A percentile compares a stretch with the other conserved stretches of the same genome.
Conservation (phyloP, 179 eudicot genomes). For the Dionaea muscipula region DNA sequence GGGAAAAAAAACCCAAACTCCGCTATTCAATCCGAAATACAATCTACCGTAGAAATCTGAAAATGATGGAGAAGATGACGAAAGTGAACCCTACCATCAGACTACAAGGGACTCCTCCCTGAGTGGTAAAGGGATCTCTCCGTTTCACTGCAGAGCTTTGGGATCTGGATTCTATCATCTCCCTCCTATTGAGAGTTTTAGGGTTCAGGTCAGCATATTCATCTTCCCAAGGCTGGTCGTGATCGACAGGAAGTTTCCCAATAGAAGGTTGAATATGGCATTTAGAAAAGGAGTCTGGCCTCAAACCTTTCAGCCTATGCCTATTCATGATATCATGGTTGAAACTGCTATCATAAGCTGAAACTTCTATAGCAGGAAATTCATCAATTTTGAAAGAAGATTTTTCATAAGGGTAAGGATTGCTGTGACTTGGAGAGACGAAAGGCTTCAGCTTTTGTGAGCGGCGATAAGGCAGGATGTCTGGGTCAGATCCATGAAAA, state of each 20-base stretch:
- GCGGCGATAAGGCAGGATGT: slow-evolving; percentile 3
- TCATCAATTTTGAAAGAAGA: slow-evolving; percentile 18
- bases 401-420: slow-evolving; percentile 13
- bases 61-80: neutral
- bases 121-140: slow-evolving; percentile 17
- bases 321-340: slow-evolving; percentile 12
- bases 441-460: slow-evolving; percentile 9
- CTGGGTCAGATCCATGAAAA: slow-evolving; percentile 16
- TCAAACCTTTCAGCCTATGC: slow-evolving; percentile 15
- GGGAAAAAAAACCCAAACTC: too few relatives aligned
- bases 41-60: neutral
- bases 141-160: slow-evolving; percentile 20
- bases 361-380: slow-evolving; percentile 14
- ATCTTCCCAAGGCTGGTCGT: slow-evolving; percentile 20
- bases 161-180: slow-evolving; percentile 24
- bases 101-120: slow-evolving; percentile 27
- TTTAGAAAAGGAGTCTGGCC: slow-evolving; percentile 13
- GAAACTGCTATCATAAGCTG: slow-evolving; percentile 17
- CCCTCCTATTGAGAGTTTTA: slow-evolving; percentile 22
- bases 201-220: slow-evolving; percentile 20
- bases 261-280: slow-evolving; percentile 12
- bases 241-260: slow-evolving; percentile 23
- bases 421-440: slow-evolving; percentile 7
- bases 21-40: slow-evolving; percentile 8
- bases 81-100: neutral